These are phyloP conservation scores for Trichophyton schoenleinii DNA, from an alignment of 2,329 filamentous ascomycete species.

Conservation along the genomic window DNA sequence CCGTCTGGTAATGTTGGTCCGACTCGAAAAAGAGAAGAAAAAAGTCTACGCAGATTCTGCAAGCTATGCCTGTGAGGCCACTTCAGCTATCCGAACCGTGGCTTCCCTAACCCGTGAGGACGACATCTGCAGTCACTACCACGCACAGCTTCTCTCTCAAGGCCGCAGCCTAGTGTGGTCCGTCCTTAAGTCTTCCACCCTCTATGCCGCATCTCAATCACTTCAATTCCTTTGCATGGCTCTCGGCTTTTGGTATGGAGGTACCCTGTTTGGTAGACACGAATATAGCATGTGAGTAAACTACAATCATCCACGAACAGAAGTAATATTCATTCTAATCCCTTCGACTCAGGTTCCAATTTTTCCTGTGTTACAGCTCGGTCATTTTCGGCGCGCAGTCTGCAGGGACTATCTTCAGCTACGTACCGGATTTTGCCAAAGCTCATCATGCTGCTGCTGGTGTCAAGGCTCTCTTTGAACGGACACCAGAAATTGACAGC, in stretches of 20 bases:
- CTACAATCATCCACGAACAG: background rate
- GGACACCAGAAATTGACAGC: conserved; percentile 31
- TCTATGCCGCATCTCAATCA: conserved; percentile 77
- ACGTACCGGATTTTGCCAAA: conserved; percentile 85
- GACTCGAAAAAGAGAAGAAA: conserved; percentile 68
- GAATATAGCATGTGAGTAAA: conserved; percentile 51
- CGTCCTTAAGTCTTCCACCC: conserved; percentile 40
- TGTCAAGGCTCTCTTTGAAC: conserved; percentile 72
- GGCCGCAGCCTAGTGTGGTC: conserved; percentile 40
- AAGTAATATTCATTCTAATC: background rate
- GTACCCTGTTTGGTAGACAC: conserved; percentile 54
- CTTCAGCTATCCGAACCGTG: conserved; percentile 83
- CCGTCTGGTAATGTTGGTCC: conserved; percentile 69
- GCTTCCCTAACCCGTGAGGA: conserved; percentile 76
- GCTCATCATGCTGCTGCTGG: conserved; percentile 69
- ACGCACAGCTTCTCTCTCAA: conserved; percentile 19
- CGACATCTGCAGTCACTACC: conserved; percentile 65
- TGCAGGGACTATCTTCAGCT: conserved; percentile 77
- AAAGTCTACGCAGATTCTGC: conserved; percentile 67
- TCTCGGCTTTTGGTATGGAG: conserved; percentile 86
- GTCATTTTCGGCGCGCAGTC: conserved; percentile 87
- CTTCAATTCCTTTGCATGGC: conserved; percentile 72
- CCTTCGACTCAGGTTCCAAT: conserved; percentile 47
- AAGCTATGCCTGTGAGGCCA: conserved; percentile 80
- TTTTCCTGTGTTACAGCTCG: conserved; percentile 80